Percentiles rank a stretch among this genome's conserved stretches.
phyloP scores from a whole-genome alignment of 108 stramenopile genomes.

The Cyclostephanos tholiformis region DNA sequence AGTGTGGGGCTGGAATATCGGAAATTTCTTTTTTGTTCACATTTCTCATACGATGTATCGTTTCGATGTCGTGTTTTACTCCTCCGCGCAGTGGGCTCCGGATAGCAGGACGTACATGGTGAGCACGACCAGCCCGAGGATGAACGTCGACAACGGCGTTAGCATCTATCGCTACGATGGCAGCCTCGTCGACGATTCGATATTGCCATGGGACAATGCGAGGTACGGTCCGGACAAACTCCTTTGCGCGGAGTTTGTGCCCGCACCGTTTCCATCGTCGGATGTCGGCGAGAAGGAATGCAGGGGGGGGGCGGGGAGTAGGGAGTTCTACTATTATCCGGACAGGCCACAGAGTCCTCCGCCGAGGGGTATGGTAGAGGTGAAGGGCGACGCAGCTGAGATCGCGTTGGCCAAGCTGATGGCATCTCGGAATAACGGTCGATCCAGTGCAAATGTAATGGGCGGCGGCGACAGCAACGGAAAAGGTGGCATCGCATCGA shows the following conservation, averaged over 20 bases:
- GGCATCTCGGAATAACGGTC: conserved; percentile 7
- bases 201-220: conserved; percentile 77
- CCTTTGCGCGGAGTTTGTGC: conserved; percentile 70
- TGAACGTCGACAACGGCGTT: conserved; percentile 98
- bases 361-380: conserved; percentile 45
- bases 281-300: conserved; percentile 6
- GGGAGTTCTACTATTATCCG: conserved; percentile 64
- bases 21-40: no score
- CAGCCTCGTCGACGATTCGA: conserved; percentile 49
- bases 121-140: conserved; percentile 92
- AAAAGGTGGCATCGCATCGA: conserved; percentile 41
- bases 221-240: conserved; percentile 69
- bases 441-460: conserved; percentile 16
- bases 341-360: conserved; percentile 88
- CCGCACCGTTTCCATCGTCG: conserved; percentile 42
- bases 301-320: background rate
- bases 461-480: conserved; percentile 22
- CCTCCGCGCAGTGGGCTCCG: conserved; percentile 96
- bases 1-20: no score
- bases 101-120: conserved; percentile 89
- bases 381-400: conserved; percentile 46
- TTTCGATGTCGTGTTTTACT: no score
- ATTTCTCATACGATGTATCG: no score
- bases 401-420: conserved; percentile 35
- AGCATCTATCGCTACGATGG: conserved; percentile 88